phyloP scores from a whole-genome alignment of 2,329 filamentous ascomycete genomes.

The Zelopaecilomyces penicillatus region DNA sequence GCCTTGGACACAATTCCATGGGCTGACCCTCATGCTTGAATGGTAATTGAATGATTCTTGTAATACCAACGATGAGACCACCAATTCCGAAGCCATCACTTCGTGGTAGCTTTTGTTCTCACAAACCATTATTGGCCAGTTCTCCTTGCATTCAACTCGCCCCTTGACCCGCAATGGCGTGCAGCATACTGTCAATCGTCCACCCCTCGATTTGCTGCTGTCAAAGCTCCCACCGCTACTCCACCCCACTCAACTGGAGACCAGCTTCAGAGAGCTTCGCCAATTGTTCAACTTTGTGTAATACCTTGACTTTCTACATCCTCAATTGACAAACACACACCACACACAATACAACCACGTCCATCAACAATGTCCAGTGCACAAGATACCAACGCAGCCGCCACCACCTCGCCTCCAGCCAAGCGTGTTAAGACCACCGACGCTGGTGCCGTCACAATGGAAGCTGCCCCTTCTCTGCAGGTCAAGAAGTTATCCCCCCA shows the following conservation, averaged over 20 bases:
- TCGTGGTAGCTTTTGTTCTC: too few species aligned
- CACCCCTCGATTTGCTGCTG: slow-evolving; percentile 9
- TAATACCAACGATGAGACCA: too few species aligned
- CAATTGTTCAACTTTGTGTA: not conserved
- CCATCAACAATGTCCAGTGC: slow-evolving; percentile 15
- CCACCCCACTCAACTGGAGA: slow-evolving; percentile 6
- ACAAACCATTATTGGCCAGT: slow-evolving; percentile 20
- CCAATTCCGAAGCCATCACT: too few species aligned
- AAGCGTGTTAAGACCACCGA: slow-evolving; percentile 66
- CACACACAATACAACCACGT: not conserved
- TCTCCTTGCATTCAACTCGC: slow-evolving; percentile 11
- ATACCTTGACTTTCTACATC: not conserved
- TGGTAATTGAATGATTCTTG: too few species aligned
- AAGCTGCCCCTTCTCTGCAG: slow-evolving; percentile 54
- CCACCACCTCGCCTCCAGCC: slow-evolving; percentile 62
- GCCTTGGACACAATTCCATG: too few species aligned
- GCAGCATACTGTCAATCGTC: slow-evolving; percentile 17
- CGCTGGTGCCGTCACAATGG: slow-evolving; percentile 27
- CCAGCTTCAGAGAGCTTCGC: too few species aligned
- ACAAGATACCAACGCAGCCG: slow-evolving; percentile 35
- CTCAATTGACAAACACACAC: not conserved
- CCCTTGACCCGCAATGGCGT: slow-evolving; percentile 14
- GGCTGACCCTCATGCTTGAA: too few species aligned
- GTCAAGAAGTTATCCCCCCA: slow-evolving; percentile 81
- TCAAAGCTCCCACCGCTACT: slow-evolving; percentile 11